These are phyloP conservation scores for Dendrobium catenatum DNA, from an alignment of 106 monocot genomes.

Conservation along the genomic window DNA sequence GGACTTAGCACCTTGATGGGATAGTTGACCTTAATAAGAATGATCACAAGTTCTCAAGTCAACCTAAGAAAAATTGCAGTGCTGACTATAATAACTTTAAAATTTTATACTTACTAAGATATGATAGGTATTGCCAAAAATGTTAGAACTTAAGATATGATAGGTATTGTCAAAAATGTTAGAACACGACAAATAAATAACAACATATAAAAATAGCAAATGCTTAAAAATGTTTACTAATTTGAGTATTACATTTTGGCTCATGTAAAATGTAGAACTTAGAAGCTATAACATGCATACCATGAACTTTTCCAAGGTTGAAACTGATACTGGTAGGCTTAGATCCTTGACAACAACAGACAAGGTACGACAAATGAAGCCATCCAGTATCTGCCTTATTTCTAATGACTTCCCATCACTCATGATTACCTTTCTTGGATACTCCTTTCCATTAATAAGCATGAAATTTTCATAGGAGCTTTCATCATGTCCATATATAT, in stretches of 20 bases:
- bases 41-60: not conserved
- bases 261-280: not conserved
- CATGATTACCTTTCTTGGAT: constrained; percentile 49
- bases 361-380: constrained; percentile 57
- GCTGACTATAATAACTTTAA: not conserved
- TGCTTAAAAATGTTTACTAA: constrained; percentile 1
- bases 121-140: not conserved
- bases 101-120: not conserved
- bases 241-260: not conserved
- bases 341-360: constrained; percentile 50
- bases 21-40: not conserved
- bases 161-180: not conserved
- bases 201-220: not conserved
- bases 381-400: constrained; percentile 73
- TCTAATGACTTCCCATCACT: constrained; percentile 69
- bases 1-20: not conserved
- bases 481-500: constrained; percentile 63
- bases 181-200: not conserved
- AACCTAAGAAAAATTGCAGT: not conserved
- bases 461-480: constrained; percentile 49
- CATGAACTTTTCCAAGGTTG: constrained; percentile 70
- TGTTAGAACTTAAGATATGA: not conserved
- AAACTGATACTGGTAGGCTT: constrained; percentile 50
- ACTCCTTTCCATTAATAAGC: constrained; percentile 58
- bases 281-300: constrained; percentile 22